These are phyloP conservation scores for Pleurotus platypus DNA, from an alignment of 768 basidiomycete genomes.

Conservation along the genomic window DNA sequence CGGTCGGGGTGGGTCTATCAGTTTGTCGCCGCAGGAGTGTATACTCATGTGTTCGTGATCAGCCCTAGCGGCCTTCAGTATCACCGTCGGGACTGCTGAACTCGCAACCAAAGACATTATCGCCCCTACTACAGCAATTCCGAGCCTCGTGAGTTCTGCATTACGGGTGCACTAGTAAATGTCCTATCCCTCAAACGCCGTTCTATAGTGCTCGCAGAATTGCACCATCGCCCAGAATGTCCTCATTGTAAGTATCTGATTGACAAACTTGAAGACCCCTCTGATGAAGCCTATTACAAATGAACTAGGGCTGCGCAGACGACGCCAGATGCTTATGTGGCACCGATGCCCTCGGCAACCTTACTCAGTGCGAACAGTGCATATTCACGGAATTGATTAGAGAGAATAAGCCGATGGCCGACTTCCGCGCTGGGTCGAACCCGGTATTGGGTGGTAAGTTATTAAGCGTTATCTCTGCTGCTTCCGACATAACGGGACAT, in stretches of 20 bases:
- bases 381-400: constrained; percentile 55
- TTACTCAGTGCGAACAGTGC: constrained; percentile 64
- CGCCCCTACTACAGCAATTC: background rate
- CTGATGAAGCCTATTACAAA: constrained; percentile 25
- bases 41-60: background rate
- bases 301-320: constrained; percentile 31
- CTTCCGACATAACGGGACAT: constrained; percentile 9
- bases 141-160: too few relatives aligned
- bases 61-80: constrained; percentile 10
- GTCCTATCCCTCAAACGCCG: too few relatives aligned
- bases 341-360: constrained; percentile 30
- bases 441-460: constrained; percentile 52
- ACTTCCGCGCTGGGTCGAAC: constrained; percentile 57
- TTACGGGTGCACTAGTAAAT: too few relatives aligned
- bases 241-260: background rate
- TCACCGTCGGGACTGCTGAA: constrained; percentile 4
- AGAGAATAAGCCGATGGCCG: constrained; percentile 42
- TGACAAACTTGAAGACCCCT: constrained; percentile 20
- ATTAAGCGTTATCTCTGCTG: too few relatives aligned
- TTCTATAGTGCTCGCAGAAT: background rate
- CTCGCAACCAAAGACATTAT: background rate
- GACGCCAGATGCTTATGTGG: constrained; percentile 58
- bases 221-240: constrained; percentile 8
- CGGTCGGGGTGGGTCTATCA: constrained; percentile 10
- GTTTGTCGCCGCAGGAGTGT: background rate